Percentiles rank a stretch among this genome's conserved stretches.
phyloP scores from a whole-genome alignment of 495 filamentous ascomycete genomes.

The Neurospora discreta region DNA sequence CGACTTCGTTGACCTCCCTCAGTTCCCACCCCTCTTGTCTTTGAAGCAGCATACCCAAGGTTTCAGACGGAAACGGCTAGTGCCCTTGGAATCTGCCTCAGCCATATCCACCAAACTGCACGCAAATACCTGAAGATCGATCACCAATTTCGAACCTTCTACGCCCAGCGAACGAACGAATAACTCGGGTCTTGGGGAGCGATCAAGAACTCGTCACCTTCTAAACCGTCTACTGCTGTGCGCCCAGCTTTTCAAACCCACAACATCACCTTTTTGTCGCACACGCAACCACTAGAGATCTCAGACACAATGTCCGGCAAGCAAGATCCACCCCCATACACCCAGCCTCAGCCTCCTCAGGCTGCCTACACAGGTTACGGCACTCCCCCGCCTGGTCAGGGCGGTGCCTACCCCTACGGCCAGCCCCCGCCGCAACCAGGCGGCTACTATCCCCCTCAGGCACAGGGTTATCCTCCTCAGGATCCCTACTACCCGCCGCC shows the following conservation, averaged over 20 bases:
- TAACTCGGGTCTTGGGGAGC: background rate
- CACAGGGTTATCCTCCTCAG: background rate
- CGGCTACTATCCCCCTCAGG: background rate
- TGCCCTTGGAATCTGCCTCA: background rate
- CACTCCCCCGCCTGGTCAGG: background rate
- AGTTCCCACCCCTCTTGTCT: background rate
- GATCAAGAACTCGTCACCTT: background rate
- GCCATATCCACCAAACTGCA: background rate
- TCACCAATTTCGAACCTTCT: background rate
- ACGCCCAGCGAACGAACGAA: background rate
- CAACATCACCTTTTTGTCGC: background rate
- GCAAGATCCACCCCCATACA: slow-evolving; percentile 1
- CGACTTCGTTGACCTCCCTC: background rate
- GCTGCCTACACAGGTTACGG: slow-evolving; percentile 7
- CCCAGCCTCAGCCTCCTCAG: slow-evolving; percentile 6
- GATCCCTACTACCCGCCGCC: slow-evolving; percentile 1
- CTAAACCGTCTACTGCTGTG: background rate
- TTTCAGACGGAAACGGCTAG: background rate
- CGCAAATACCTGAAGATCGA: background rate
- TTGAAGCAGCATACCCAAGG: background rate
- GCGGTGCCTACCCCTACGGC: background rate
- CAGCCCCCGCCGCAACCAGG: background rate
- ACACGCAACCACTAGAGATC: background rate
- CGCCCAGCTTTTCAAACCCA: background rate
- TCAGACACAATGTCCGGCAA: background rate